A percentile compares a stretch with the other conserved stretches of the same genome.
These are phyloP conservation scores for Oryza officinalis DNA, from an alignment of 176 grass and related monocot species.

Conservation along the genomic window DNA sequence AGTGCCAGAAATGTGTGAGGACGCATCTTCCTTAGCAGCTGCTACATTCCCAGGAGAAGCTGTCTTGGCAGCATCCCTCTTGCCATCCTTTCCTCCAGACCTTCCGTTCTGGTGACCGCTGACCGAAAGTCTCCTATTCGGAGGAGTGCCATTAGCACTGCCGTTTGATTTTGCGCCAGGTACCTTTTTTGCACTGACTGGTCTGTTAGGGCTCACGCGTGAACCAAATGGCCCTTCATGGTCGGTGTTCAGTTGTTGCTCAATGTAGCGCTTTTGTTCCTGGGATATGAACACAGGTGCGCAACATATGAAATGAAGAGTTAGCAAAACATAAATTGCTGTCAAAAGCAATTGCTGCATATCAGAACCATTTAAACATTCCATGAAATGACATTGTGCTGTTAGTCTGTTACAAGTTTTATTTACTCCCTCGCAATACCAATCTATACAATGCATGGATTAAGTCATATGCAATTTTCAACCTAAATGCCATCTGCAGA, in stretches of 20 bases:
- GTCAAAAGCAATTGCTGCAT: neutral
- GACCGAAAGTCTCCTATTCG: constrained; percentile 74
- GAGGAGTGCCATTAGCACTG: constrained; percentile 58
- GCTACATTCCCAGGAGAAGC: constrained; percentile 44
- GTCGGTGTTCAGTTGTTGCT: constrained; percentile 66
- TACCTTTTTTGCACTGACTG: constrained; percentile 66
- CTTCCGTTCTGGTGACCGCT: constrained; percentile 56
- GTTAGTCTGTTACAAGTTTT: neutral
- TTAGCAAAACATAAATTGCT: neutral
- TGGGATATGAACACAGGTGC: constrained; percentile 31
- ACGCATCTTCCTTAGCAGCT: constrained; percentile 50
- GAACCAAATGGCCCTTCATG: constrained; percentile 64
- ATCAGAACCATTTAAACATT: neutral
- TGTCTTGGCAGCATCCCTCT: constrained; percentile 43
- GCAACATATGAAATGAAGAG: neutral
- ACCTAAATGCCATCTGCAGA: neutral
- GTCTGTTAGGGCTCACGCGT: constrained; percentile 67
- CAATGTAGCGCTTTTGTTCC: constrained; percentile 82
- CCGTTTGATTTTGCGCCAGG: constrained; percentile 62
- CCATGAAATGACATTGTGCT: neutral
- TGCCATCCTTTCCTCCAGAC: constrained; percentile 70
- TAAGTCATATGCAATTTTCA: neutral
- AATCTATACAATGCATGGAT: neutral
- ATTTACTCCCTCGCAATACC: neutral
- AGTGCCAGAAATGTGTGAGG: constrained; percentile 46